Conservation (phyloP, 2,329 filamentous ascomycete genomes). For the Boeremia exigua region DNA sequence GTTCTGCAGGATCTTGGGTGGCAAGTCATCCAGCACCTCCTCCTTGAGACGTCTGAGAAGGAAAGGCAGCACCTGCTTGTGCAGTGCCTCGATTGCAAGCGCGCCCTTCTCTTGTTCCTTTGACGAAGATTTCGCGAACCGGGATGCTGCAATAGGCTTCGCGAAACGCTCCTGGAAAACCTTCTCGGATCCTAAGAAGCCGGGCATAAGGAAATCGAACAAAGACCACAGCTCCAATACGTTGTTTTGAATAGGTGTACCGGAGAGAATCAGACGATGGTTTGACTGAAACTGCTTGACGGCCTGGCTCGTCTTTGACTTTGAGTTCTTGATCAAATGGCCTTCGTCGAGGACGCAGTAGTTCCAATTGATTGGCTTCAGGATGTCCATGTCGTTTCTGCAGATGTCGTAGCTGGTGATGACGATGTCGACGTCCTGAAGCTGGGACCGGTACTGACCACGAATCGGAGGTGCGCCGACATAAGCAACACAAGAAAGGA, state of each 20-base stretch:
- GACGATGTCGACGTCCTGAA: slow-evolving; percentile 85
- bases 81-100: slow-evolving; percentile 93
- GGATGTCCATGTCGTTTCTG: slow-evolving; percentile 88
- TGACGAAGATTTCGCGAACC: slow-evolving; percentile 95
- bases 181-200: slow-evolving; percentile 93
- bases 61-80: slow-evolving; percentile 98
- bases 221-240: slow-evolving; percentile 96
- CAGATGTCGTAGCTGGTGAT: slow-evolving; percentile 99
- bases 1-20: slow-evolving; percentile 98
- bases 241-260: slow-evolving; percentile 97
- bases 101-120: slow-evolving; percentile 98
- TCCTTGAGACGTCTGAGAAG: slow-evolving; percentile 94
- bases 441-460: slow-evolving; percentile 69
- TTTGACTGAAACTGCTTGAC: slow-evolving; percentile 91
- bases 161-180: slow-evolving; percentile 96
- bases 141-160: slow-evolving; percentile 91
- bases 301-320: slow-evolving; percentile 91
- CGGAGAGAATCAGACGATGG: slow-evolving; percentile 93
- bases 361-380: slow-evolving; percentile 89
- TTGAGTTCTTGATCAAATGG: slow-evolving; percentile 98
- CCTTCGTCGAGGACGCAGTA: slow-evolving; percentile 97
- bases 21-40: slow-evolving; percentile 93
- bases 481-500: slow-evolving; percentile 87
- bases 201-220: slow-evolving; percentile 99
- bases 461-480: slow-evolving; percentile 88